Evolutionary conservation across 768 basidiomycete species (phyloP), one percentile per base, ranked within the genome.

Genomic region (Paxillus involutus): DNA sequence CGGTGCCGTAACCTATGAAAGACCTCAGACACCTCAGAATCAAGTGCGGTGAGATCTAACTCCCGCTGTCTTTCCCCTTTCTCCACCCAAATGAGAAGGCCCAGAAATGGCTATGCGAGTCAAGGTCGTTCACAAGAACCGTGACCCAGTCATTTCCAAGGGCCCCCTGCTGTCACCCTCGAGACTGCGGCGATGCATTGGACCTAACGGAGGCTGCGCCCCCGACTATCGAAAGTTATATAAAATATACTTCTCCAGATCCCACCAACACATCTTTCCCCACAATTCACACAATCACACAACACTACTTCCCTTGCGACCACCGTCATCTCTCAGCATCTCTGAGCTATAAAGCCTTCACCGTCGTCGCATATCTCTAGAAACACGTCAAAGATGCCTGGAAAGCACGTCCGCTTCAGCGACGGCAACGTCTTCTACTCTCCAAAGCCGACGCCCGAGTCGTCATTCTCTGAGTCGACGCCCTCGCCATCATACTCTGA

Each of bases 361-460:
- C 42, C 46, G 56, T 54, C 59, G 50, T 57, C 57, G 45, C 58
- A 42, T 47, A 21, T 17, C 21, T 17, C 29, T 46, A 49, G 14
- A 36, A 21, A 44, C 16, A 21, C 43, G 14, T 48, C 46, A 50
- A 59, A 11, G 35, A 71, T 71, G 69, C 51, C 69, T 0, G 58
- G 44, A 12, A 70, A 66, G 39, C 71, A 68, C 7, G 71, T 73
- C 52, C 69, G 59, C 33, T 71, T 72, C 59, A 56, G 61, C 53
- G 58, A 69, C 37, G 66, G 65, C 54, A 72, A 72, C 53, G 61
- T 66, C 52, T 66, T 68, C 30, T 70, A 69, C 54, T 70, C 70
- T 7, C 68, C 69, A 42, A 45, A 52, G 30, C 49, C 58, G 9
- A 26, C 26, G 5, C 26, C 26, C 26, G 26, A 26, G 26, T 3